phyloP scores from a whole-genome alignment of 257 asterid genomes.

The Przewalskia tangutica region DNA sequence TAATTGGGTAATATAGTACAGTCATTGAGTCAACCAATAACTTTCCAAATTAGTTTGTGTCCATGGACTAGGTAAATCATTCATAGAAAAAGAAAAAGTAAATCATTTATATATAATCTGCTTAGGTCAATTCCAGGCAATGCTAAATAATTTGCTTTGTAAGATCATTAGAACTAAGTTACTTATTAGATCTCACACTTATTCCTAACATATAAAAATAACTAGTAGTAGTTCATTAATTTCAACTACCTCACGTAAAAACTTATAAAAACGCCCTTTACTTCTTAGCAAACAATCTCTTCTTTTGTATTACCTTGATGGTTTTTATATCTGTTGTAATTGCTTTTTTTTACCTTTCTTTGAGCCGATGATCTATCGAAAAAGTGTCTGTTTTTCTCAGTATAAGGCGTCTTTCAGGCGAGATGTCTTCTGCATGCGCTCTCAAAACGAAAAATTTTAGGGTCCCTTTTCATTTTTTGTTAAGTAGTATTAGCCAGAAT shows the following conservation, averaged over 20 bases:
- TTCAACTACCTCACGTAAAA: neutral
- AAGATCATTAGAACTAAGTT: too few species aligned
- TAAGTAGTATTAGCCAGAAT: too few species aligned
- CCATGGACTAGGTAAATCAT: neutral
- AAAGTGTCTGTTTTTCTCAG: too few species aligned
- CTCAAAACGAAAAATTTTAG: too few species aligned
- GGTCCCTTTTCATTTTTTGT: too few species aligned
- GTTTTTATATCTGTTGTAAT: too few species aligned
- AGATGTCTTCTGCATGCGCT: too few species aligned
- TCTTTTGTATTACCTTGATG: too few species aligned
- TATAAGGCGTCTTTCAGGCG: too few species aligned
- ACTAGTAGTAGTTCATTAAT: neutral
- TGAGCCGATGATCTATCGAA: too few species aligned
- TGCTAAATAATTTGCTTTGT: neutral
- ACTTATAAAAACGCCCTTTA: neutral
- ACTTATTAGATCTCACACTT: neutral
- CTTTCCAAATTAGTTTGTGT: neutral
- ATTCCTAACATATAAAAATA: neutral
- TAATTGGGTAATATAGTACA: neutral
- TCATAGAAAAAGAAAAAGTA: neutral
- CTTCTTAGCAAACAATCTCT: neutral
- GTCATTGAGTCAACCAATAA: neutral
- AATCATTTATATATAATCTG: too few species aligned
- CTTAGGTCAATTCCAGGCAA: neutral
- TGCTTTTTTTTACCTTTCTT: too few species aligned